Evolutionary conservation across 208 protist species (phyloP).

Genomic region (Vickermania spadyakhi): DNA sequence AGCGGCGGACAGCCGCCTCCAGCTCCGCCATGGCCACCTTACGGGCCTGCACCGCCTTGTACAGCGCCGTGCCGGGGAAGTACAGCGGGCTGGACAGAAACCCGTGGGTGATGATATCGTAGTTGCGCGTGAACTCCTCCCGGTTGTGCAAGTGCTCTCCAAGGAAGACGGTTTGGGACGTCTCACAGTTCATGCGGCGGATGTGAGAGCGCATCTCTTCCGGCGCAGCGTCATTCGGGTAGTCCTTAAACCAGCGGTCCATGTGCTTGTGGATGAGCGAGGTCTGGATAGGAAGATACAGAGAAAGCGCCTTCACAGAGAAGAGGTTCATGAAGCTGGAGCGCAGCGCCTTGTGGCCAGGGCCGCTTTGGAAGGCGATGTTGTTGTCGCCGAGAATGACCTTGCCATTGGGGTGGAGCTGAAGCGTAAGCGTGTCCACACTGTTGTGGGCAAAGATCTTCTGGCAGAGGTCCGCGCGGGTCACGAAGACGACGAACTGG

Average conservation of each 20-base stretch:
- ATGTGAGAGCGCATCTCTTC: conserved; percentile 78
- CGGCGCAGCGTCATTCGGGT: conserved; percentile 36
- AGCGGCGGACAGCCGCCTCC: conserved; percentile 63
- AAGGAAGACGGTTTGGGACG: conserved; percentile 89
- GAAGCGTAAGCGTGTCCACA: conserved; percentile 62
- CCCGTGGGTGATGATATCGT: conserved; percentile 90
- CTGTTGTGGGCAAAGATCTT: conserved; percentile 77
- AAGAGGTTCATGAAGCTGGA: conserved; percentile 84
- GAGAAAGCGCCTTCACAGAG: conserved; percentile 72
- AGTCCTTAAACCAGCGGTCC: conserved; percentile 47
- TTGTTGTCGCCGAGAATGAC: conserved; percentile 83
- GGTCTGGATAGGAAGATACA: conserved; percentile 77
- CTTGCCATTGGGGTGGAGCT: conserved; percentile 77
- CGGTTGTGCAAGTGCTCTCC: conserved; percentile 85
- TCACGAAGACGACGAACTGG: conserved; percentile 72
- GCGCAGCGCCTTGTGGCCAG: conserved; percentile 70
- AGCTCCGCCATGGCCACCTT: conserved; percentile 81
- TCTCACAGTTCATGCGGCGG: conserved; percentile 89
- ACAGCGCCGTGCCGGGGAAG: conserved; percentile 87
- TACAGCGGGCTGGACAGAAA: conserved; percentile 88
- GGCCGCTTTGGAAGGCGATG: conserved; percentile 79
- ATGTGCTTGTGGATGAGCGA: conserved; percentile 62
- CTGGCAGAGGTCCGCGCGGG: conserved; percentile 64
- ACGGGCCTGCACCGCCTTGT: conserved; percentile 83
- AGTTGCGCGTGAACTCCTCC: conserved; percentile 85